Base-by-base conservation (phyloP, 331 rosid species). In the Rhamnella rubrinervis region DNA sequence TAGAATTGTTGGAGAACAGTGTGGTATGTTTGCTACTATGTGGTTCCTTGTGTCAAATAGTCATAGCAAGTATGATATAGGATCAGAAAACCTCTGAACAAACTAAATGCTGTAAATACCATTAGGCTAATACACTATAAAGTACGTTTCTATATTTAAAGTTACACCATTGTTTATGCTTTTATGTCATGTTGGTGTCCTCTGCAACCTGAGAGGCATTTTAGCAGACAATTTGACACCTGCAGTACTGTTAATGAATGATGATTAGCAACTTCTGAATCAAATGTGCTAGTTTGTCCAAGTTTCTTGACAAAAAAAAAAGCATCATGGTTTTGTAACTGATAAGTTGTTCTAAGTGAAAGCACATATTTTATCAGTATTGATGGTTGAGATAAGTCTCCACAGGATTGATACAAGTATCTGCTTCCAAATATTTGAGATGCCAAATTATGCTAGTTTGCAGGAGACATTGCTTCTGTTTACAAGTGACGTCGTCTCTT, bases 191-290 rank as follows among this genome's bases (percentile, higher is more conserved):
- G 14, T 41, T 41, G 47, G 49, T 21, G 19, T 57, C 56, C 31
- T 66, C 59, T 60, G 61, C 53, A 69, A 55, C 51, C 61, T 69
- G 19, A 66, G 59, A 23, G 55, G 58, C 40, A 62, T 46, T 50
- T 49, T 69, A 57, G 66, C 35, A 68, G 20, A 18, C 52, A 37
- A 28, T 47, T 52, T 58, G 19, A 18, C 19, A 55, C 53, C 18
- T 5, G 44, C 19, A 7, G 37, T 17, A 40, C 37, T 11, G 25
- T 57, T 23, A 23, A 23, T 23, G 0, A 26, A 26, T 3, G 31
- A 26, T 26, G 31, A 4, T 19, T 41, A 13, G 13, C 13, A 41
- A 41, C 14, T 44, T 9, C 49, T 44, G 49, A 61, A 35, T 59
- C 40, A 61, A 61, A 19, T 61, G 1, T 39, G 53, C 18, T 41